A percentile compares a stretch with the other conserved stretches of the same genome.
These are phyloP conservation scores for Pinus taeda DNA, from an alignment of 75 land plant species.

Conservation along the genomic window DNA sequence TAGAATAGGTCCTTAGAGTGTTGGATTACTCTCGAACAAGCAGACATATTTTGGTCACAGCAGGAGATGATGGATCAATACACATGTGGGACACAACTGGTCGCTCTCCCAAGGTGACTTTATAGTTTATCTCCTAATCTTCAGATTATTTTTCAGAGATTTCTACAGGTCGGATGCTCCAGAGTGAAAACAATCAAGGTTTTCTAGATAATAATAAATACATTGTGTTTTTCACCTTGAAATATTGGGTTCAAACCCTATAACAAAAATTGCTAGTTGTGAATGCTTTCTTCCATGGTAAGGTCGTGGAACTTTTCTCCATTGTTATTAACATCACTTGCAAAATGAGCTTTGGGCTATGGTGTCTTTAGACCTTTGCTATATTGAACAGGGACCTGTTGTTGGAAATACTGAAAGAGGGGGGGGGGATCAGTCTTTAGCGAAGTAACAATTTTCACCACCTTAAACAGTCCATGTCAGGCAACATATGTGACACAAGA, in stretches of 20 bases:
- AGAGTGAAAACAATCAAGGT: neutral
- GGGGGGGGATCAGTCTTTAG: too few species aligned
- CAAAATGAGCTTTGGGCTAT: neutral
- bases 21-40: slow-evolving; percentile 95
- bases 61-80: slow-evolving; percentile 96
- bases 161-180: neutral
- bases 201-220: neutral
- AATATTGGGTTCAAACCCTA: neutral
- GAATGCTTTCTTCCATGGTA: neutral
- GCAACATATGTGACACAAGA: too few species aligned
- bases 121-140: neutral
- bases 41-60: slow-evolving; percentile 84
- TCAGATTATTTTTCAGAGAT: slow-evolving; percentile 8
- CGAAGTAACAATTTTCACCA: too few species aligned
- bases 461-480: too few species aligned
- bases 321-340: neutral
- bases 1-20: slow-evolving; percentile 81
- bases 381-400: too few species aligned
- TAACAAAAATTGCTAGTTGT: neutral
- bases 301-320: neutral
- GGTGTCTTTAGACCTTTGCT: neutral
- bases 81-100: slow-evolving; percentile 97
- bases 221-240: neutral
- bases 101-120: slow-evolving; percentile 83
- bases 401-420: too few species aligned